Percentiles rank a stretch among this genome's conserved stretches.
These are phyloP conservation scores for Thermomucor indicae-seudaticae DNA, from an alignment of 371 early-diverging fungal genomes.

Conservation along the genomic window DNA sequence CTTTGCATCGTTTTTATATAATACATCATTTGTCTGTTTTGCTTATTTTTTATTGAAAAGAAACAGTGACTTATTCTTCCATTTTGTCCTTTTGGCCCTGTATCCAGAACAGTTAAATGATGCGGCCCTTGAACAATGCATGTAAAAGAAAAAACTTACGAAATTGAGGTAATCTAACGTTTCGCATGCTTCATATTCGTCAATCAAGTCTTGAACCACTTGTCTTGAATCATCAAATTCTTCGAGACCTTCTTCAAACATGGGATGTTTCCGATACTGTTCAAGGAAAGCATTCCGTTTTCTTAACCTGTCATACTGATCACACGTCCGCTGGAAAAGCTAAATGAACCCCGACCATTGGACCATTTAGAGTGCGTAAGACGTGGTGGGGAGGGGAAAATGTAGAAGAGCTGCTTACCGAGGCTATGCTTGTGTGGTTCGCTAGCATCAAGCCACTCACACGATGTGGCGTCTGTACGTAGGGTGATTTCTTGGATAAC, in stretches of 20 bases:
- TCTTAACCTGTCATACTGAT: conserved; percentile 96
- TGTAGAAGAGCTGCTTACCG: conserved; percentile 61
- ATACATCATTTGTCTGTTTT: background rate
- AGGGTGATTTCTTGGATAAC: conserved; percentile 88
- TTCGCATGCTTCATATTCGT: conserved; percentile 94
- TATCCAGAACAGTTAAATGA: background rate
- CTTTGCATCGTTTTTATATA: background rate
- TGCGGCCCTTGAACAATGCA: background rate
- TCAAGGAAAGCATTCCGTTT: conserved; percentile 99
- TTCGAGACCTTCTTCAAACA: conserved; percentile 82
- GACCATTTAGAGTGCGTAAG: too few species aligned
- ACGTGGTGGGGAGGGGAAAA: too few species aligned
- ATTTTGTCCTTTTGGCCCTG: conserved; percentile 9
- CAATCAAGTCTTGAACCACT: conserved; percentile 87
- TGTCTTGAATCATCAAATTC: conserved; percentile 91
- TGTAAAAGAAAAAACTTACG: conserved; percentile 14
- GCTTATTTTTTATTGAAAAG: too few species aligned
- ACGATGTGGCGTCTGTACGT: conserved; percentile 86
- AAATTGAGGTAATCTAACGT: conserved; percentile 75
- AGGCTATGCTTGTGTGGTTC: conserved; percentile 96
- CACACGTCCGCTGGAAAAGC: conserved; percentile 91
- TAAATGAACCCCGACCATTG: conserved; percentile 26
- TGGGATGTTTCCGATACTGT: conserved; percentile 83
- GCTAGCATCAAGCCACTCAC: conserved; percentile 98
- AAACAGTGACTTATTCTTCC: conserved; percentile 6